These are phyloP conservation scores for Ephemerocybe angulata DNA, from an alignment of 768 basidiomycete genomes.

Conservation along the genomic window DNA sequence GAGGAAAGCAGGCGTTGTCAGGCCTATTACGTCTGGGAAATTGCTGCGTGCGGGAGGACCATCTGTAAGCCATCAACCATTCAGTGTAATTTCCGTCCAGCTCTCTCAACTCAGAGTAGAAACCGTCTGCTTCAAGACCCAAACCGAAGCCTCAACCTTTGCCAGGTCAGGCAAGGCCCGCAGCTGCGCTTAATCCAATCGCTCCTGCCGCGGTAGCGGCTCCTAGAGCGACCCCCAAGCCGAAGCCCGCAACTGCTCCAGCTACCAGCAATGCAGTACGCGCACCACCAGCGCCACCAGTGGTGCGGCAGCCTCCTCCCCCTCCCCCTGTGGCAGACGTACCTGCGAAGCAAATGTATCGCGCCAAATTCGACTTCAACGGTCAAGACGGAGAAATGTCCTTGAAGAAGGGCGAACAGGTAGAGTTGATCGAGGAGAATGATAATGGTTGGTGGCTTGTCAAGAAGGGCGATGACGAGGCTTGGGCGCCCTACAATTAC, in stretches of 20 bases:
- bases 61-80: conserved; percentile 41
- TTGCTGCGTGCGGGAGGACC: conserved; percentile 76
- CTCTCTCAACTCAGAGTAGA: conserved; percentile 30
- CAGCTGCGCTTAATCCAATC: background rate
- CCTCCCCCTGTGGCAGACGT: conserved; percentile 56
- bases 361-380: conserved; percentile 87
- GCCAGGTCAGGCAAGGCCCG: background rate
- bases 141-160: background rate
- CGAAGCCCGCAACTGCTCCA: conserved; percentile 29
- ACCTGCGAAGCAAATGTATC: conserved; percentile 72
- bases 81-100: too few relatives aligned
- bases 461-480: conserved; percentile 75
- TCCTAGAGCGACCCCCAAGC: background rate
- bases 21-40: conserved; percentile 84
- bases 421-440: conserved; percentile 89
- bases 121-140: conserved; percentile 44
- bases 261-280: conserved; percentile 22
- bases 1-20: conserved; percentile 80
- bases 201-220: background rate
- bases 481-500: conserved; percentile 95
- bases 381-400: conserved; percentile 92
- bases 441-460: conserved; percentile 99
- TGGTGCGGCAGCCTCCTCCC: conserved; percentile 35
- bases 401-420: conserved; percentile 84
- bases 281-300: conserved; percentile 34